Percentiles rank a stretch among this genome's conserved stretches.
Evolutionary conservation across 805 yeast species (phyloP).

Genomic region (Torulaspora maleeae): DNA sequence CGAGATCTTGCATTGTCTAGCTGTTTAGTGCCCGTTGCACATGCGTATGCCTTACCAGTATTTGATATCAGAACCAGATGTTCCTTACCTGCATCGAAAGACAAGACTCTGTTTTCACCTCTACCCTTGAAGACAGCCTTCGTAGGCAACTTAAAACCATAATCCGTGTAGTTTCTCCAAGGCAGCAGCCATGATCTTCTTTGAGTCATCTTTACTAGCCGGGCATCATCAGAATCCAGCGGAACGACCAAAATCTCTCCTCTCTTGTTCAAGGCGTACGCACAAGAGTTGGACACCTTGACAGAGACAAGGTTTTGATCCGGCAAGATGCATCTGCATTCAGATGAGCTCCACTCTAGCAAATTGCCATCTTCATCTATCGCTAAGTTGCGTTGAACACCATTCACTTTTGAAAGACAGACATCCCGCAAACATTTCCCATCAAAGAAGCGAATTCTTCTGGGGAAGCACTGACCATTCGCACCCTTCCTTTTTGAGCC

Average conservation of each 20-base stretch:
- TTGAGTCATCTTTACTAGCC: constrained; percentile 3
- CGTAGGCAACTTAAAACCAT: constrained; percentile 23
- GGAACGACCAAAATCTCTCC: constrained; percentile 38
- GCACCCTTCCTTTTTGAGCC: constrained; percentile 19
- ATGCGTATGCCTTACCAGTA: constrained; percentile 56
- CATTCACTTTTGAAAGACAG: constrained; percentile 40
- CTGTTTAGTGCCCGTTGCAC: constrained; percentile 42
- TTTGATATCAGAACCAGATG: constrained; percentile 65
- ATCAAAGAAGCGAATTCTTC: constrained; percentile 61
- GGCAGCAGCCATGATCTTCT: constrained; percentile 24
- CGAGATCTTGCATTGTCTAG: constrained; percentile 39
- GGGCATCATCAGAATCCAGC: constrained; percentile 10
- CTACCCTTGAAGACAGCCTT: constrained; percentile 24
- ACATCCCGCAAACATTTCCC: constrained; percentile 54
- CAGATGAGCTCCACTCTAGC: constrained; percentile 53
- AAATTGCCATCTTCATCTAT: constrained; percentile 67
- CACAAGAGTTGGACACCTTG: constrained; percentile 49
- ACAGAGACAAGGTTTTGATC: constrained; percentile 45
- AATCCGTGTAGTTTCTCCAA: constrained; percentile 24
- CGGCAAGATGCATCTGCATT: constrained; percentile 39
- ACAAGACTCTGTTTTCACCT: constrained; percentile 47
- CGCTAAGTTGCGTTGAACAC: constrained; percentile 45
- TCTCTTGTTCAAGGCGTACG: constrained; percentile 44
- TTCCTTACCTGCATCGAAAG: constrained; percentile 55
- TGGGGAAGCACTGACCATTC: constrained; percentile 45